A percentile compares a stretch with the other conserved stretches of the same genome.
Evolutionary conservation across 495 filamentous ascomycete genomes (phyloP).

Genomic region (Penicillium turbatum): DNA sequence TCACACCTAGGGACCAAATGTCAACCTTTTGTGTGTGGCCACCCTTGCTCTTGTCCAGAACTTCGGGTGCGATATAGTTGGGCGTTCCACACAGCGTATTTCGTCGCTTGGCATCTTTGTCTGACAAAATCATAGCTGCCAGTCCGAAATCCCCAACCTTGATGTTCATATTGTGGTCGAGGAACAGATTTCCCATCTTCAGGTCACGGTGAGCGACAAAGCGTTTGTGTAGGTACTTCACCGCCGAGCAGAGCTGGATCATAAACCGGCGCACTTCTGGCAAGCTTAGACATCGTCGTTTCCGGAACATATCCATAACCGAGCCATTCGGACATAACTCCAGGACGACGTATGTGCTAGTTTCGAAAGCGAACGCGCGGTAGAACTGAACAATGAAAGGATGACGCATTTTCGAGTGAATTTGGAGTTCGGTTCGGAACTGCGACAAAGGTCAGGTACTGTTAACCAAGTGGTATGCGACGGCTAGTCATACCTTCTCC

Average conservation of each 20-base stretch:
- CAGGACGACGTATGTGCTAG: conserved; percentile 87
- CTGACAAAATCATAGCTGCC: conserved; percentile 84
- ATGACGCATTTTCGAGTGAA: conserved; percentile 95
- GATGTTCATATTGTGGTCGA: conserved; percentile 94
- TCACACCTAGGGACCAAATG: conserved; percentile 94
- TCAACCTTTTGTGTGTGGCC: conserved; percentile 93
- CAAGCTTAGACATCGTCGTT: conserved; percentile 77
- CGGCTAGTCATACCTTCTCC: conserved; percentile 65
- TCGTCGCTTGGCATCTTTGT: conserved; percentile 76
- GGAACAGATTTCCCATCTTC: conserved; percentile 97
- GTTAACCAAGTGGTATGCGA: not conserved
- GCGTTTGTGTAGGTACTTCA: conserved; percentile 94
- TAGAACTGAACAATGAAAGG: conserved; percentile 92
- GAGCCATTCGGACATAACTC: conserved; percentile 94
- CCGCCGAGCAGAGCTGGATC: conserved; percentile 88
- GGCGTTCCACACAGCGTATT: conserved; percentile 95
- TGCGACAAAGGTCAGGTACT: conserved; percentile 38
- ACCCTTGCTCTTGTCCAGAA: conserved; percentile 68
- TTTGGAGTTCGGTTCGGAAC: conserved; percentile 97
- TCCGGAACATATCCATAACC: conserved; percentile 97
- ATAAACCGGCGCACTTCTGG: conserved; percentile 89
- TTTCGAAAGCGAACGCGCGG: conserved; percentile 84
- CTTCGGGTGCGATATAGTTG: conserved; percentile 97
- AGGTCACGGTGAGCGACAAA: conserved; percentile 95
- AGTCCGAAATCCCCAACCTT: conserved; percentile 98